Percentiles rank a stretch among this genome's conserved stretches.
Evolutionary conservation across 2,329 filamentous ascomycete species (phyloP).

Genomic region (Atkinsonella texensis): DNA sequence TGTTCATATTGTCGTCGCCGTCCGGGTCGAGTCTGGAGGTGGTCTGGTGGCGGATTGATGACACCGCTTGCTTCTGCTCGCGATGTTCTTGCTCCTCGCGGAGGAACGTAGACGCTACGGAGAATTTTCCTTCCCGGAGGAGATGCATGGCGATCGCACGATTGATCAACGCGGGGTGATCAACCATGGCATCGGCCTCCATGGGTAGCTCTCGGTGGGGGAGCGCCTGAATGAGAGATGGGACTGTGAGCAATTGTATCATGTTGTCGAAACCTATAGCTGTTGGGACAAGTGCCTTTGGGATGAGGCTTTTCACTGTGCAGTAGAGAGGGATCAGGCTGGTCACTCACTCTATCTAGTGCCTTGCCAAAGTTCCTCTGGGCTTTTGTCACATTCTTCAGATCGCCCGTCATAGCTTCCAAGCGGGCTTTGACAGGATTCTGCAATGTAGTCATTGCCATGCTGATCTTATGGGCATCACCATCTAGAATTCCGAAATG

Average conservation of each 20-base stretch:
- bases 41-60: constrained; percentile 6
- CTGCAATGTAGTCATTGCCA: constrained; percentile 74
- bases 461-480: constrained; percentile 46
- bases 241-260: background rate
- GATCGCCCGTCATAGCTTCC: constrained; percentile 64
- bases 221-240: constrained; percentile 16
- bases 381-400: constrained; percentile 73
- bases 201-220: constrained; percentile 54
- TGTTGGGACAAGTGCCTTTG: background rate
- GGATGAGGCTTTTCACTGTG: background rate
- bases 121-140: constrained; percentile 86
- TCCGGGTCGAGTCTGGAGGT: constrained; percentile 17
- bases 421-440: constrained; percentile 73
- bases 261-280: background rate
- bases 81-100: constrained; percentile 47
- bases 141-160: constrained; percentile 94
- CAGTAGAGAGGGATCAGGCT: background rate
- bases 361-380: constrained; percentile 77
- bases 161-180: constrained; percentile 69
- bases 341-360: constrained; percentile 56
- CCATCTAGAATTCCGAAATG: constrained; percentile 13
- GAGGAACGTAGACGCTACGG: constrained; percentile 75
- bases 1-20: constrained; percentile 21
- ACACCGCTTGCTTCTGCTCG: constrained; percentile 9
- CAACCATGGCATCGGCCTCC: constrained; percentile 68